These are phyloP conservation scores for Corymbia maculata DNA, from an alignment of 345 rosid species.

Conservation along the genomic window DNA sequence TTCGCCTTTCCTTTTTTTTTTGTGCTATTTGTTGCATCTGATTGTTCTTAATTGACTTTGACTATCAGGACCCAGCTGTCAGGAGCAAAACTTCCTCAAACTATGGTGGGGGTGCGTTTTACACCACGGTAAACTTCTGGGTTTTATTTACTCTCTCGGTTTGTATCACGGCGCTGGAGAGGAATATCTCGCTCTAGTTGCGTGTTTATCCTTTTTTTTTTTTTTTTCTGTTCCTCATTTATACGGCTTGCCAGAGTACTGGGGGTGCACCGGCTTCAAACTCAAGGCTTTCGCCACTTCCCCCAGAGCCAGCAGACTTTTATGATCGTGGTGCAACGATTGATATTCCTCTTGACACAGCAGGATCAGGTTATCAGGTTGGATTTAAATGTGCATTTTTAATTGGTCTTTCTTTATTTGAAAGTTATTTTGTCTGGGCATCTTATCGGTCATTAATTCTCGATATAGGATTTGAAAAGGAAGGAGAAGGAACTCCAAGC, in stretches of 20 bases:
- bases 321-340: conserved; percentile 67
- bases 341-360: conserved; percentile 85
- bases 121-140: conserved; percentile 22
- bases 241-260: conserved; percentile 29
- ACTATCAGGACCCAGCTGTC: conserved; percentile 36
- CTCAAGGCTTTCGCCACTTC: conserved; percentile 95
- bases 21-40: not conserved
- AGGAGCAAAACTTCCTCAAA: conserved; percentile 33
- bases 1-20: not conserved
- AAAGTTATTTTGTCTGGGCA: not conserved
- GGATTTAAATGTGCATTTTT: not conserved
- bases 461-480: conserved; percentile 65
- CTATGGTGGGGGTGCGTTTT: conserved; percentile 41
- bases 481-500: conserved; percentile 96
- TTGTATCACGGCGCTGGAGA: not conserved
- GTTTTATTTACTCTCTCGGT: not conserved
- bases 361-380: conserved; percentile 26
- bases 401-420: not conserved
- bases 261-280: conserved; percentile 49
- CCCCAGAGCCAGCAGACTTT: conserved; percentile 86
- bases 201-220: not conserved
- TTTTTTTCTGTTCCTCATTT: not conserved
- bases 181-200: not conserved
- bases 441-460: not conserved
- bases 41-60: not conserved